Base-by-base conservation (phyloP, 2,329 filamentous ascomycete genomes). In the Pestalotiopsis sp. region DNA sequence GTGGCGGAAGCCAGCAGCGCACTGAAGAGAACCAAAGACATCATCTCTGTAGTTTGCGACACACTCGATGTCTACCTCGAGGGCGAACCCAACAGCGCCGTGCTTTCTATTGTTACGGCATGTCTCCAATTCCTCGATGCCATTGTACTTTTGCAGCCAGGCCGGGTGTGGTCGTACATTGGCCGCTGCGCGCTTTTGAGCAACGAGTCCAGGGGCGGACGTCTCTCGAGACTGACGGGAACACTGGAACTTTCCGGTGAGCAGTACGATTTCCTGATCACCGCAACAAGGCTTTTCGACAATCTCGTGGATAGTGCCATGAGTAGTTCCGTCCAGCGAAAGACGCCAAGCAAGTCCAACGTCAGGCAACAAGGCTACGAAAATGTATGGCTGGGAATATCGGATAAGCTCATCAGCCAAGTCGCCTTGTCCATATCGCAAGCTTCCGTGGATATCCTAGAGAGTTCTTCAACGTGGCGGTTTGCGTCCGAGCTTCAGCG, bases 81-180 rank as follows among this genome's bases (percentile, higher is more conserved):
- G 56, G 87, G 88, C 57, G 86, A 88, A 20, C 77, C 87, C n/a
- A 89, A 90, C 55, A 87, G 89, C 11, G 80, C 90, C 56, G 87
- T 89, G 44, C 84, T 97, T 35, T 84, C 91, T 1, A 86, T 94
- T 61, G 78, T 91, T 67, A 82, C 84, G 11, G 89, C 92, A 26
- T 97, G 94, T 76, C 81, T 94, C 24, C 91, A 94, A 65, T 98
- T 98, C 74, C 82, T 97, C 48, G 87, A 92, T 72, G 89, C 91
- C 2, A 82, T 97, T 20, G 79, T 96, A 30, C 84, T 86, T 73
- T 92, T 87, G n/a, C 88, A 91, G 64, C 95, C 96, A 0, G 92
- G 92, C 67, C 87, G 94, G 68, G 90, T 97, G 5, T 98, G 96
- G 94, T 94, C 95, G 3, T 93, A 95, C 77, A 86, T 99, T 73